Evolutionary conservation across 192 early-diverging fungal genomes (phyloP), one percentile per base, ranked within the genome.

Genomic region (Gaertneriomyces semiglobifer): DNA sequence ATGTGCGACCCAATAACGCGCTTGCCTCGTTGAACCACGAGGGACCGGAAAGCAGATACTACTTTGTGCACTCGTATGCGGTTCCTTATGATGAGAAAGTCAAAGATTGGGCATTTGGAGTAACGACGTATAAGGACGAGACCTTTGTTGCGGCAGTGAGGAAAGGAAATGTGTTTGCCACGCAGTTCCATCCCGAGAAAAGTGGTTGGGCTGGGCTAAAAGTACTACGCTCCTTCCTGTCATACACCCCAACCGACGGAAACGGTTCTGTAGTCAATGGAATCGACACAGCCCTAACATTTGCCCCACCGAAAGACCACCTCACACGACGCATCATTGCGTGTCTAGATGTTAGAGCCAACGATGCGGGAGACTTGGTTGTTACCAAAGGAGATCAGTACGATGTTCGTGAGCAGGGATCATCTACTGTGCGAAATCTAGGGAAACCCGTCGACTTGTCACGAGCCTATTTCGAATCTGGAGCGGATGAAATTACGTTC

Each of bases 341-440:
- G 18, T 99, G 95, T 68, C 80, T 98, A 53, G 96, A 99, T 63
- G 95, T 99, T 6, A 88, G 98, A 18, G 84, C 93, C 38, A 99
- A 99, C 75, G 98, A 99, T 75, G 75, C 82, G 48, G 98, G 98
- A 40, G 96, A 99, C 75, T 75, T 99, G 40, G 98, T 99, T 6
- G 98, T 99, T 1, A 99, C 98, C 18, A 99, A 99, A 74, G 98
- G 98, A 38, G 96, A 99, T 76, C 95, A 98, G 71, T 98, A 99
- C 81, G 98, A 98, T 70, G 96, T 99, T 1, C 85, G 96, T 11
- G 96, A 98, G 68, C 73, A 78, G 6, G 69, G n/a, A 46, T 53
- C 54, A 42, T 81, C 84, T 12, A 79, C 90, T 19, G 93, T 99
- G 16, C 86, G 98, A 1, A 99, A 99, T 71, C 75, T 99, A 40